Conservation (phyloP, 108 stramenopile genomes). For the Fistulifera solaris region DNA sequence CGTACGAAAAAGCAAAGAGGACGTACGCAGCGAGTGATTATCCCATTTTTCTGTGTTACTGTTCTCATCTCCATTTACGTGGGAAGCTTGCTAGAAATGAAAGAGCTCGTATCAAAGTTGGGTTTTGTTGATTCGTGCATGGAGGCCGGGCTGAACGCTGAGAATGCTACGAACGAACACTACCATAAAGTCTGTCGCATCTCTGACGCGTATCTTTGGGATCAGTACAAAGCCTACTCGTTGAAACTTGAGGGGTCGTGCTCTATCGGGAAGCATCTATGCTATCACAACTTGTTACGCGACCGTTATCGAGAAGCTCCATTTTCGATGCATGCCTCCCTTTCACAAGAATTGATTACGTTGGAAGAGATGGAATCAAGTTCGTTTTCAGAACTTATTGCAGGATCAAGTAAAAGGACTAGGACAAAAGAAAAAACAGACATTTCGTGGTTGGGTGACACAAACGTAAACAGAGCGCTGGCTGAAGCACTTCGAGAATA, state of each 20-base stretch:
- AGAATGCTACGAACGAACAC: too few species aligned
- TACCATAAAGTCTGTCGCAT: constrained; percentile 10
- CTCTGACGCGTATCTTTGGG: constrained; percentile 12
- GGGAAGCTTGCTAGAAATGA: not conserved
- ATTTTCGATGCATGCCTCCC: constrained; percentile 17
- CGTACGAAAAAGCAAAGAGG: constrained; percentile 8
- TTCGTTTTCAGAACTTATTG: not conserved
- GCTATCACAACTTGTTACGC: not conserved
- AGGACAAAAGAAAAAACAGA: not conserved
- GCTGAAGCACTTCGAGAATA: constrained; percentile 13
- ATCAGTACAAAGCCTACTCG: not conserved
- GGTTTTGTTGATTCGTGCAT: constrained; percentile 9
- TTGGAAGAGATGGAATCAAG: constrained; percentile 6
- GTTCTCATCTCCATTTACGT: constrained; percentile 7
- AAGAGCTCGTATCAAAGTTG: constrained; percentile 2
- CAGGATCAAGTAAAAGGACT: not conserved
- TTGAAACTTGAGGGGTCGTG: not conserved
- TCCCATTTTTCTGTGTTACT: constrained; percentile 10
- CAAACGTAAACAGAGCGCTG: constrained; percentile 14
- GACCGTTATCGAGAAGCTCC: constrained; percentile 7
- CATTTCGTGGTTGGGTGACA: constrained; percentile 23
- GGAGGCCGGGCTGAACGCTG: not conserved
- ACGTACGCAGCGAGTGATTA: constrained; percentile 9
- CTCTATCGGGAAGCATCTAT: not conserved
- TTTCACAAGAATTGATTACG: constrained; percentile 3